Percentiles rank a stretch among this genome's conserved stretches.
phyloP scores from a whole-genome alignment of 768 basidiomycete genomes.

The Daedalea quercina region DNA sequence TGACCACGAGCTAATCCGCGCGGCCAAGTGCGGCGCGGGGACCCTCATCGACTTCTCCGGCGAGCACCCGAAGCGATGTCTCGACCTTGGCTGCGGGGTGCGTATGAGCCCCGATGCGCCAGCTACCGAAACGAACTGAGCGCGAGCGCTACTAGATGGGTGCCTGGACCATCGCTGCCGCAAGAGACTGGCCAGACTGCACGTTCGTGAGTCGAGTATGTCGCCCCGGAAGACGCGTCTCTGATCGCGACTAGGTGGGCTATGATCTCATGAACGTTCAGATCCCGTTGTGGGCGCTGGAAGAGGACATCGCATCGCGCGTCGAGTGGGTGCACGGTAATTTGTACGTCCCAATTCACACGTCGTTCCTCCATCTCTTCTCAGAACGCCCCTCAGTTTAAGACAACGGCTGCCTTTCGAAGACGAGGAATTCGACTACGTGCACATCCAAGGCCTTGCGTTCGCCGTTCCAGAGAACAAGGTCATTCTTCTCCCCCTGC shows the following conservation, averaged over 20 bases:
- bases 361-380: not conserved
- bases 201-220: conserved; percentile 44
- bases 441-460: conserved; percentile 43
- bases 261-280: conserved; percentile 77
- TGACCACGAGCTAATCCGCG: conserved; percentile 7
- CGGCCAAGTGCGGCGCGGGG: not conserved
- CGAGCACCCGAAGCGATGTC: conserved; percentile 41
- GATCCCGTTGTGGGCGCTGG: conserved; percentile 46
- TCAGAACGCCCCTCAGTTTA: conserved; percentile 35
- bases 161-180: conserved; percentile 67
- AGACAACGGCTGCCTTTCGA: conserved; percentile 76
- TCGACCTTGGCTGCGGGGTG: conserved; percentile 76
- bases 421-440: conserved; percentile 76
- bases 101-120: conserved; percentile 13
- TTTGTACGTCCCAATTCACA: conserved; percentile 41
- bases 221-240: not conserved
- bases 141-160: conserved; percentile 39
- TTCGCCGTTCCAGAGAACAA: conserved; percentile 69
- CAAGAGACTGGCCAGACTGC: conserved; percentile 62
- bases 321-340: conserved; percentile 74
- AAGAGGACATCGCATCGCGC: conserved; percentile 44
- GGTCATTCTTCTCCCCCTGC: conserved; percentile 27
- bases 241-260: conserved; percentile 46
- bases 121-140: not conserved
- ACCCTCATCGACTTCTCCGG: conserved; percentile 53